phyloP scores from a whole-genome alignment of 495 filamentous ascomycete species.

The Monascus purpureus region DNA sequence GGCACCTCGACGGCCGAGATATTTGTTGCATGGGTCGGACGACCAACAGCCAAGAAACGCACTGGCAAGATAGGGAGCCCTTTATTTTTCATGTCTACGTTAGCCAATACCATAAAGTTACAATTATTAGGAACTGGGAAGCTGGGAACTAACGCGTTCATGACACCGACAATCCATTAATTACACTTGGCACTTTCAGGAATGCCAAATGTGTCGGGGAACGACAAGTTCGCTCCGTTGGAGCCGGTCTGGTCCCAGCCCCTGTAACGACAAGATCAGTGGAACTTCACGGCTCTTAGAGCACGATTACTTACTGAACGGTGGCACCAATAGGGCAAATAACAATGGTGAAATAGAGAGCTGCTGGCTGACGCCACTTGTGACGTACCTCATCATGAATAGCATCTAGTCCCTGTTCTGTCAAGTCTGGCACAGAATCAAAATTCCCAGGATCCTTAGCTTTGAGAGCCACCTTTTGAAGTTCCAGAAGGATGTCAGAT shows the following conservation, averaged over 20 bases:
- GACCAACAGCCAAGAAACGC: constrained; percentile 42
- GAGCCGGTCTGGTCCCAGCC: constrained; percentile 66
- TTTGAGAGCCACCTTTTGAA: constrained; percentile 49
- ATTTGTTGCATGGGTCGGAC: constrained; percentile 43
- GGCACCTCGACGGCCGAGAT: constrained; percentile 41
- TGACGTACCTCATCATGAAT: constrained; percentile 45
- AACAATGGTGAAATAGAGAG: constrained; percentile 56
- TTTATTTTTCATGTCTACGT: too few species aligned
- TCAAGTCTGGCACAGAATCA: constrained; percentile 41
- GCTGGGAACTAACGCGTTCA: constrained; percentile 43
- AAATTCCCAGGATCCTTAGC: constrained; percentile 45
- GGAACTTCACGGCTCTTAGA: not conserved
- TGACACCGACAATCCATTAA: constrained; percentile 46
- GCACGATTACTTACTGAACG: constrained; percentile 35
- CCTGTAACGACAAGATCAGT: constrained; percentile 9
- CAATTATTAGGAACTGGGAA: too few species aligned
- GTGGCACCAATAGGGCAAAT: constrained; percentile 59
- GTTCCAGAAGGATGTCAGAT: constrained; percentile 28
- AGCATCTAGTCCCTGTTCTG: constrained; percentile 34
- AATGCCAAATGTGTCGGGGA: constrained; percentile 45
- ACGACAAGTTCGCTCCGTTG: constrained; percentile 55
- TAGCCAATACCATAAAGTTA: constrained; percentile 4
- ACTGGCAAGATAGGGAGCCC: constrained; percentile 25
- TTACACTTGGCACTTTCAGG: constrained; percentile 25
- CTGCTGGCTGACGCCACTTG: constrained; percentile 49